These are phyloP conservation scores for Colletotrichum euphorbiae DNA, from an alignment of 2,329 filamentous ascomycete genomes.

Conservation along the genomic window DNA sequence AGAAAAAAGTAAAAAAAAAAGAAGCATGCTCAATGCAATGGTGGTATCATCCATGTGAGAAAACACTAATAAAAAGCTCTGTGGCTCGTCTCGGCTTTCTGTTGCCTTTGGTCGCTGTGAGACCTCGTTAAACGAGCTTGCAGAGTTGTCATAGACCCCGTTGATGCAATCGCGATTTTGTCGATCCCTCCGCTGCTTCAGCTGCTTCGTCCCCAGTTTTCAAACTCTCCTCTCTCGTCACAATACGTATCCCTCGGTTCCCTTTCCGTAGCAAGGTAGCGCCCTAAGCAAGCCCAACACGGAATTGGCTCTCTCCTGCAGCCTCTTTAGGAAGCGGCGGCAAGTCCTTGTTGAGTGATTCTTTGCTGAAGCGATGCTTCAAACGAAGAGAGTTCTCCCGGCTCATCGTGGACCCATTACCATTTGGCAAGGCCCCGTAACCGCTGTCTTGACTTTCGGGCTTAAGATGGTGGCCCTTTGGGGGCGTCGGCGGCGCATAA, in stretches of 20 bases:
- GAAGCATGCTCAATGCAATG: conserved; percentile 53
- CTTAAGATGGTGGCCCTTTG: conserved; percentile 56
- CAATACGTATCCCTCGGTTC: conserved; percentile 1
- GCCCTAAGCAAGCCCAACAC: conserved; percentile 32
- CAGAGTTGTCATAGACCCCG: conserved; percentile 39
- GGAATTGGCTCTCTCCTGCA: conserved; percentile 36
- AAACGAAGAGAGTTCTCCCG: conserved; percentile 48
- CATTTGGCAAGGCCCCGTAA: conserved; percentile 51
- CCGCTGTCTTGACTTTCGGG: conserved; percentile 62
- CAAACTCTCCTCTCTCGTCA: conserved; percentile 1
- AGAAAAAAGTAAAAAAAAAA: conserved; percentile 43
- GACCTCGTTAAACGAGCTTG: conserved; percentile 35
- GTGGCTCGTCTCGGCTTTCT: conserved; percentile 38
- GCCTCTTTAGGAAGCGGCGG: conserved; percentile 63
- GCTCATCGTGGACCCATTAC: conserved; percentile 47
- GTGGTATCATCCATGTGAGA: conserved; percentile 57
- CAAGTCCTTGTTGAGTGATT: conserved; percentile 70
- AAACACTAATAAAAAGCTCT: conserved; percentile 41
- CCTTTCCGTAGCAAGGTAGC: conserved; percentile 6
- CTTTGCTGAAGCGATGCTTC: conserved; percentile 59
- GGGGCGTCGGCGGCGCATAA: conserved; percentile 60
- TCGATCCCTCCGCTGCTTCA: conserved; percentile 19
- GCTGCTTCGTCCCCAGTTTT: conserved; percentile 3
- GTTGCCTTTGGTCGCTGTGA: conserved; percentile 37
- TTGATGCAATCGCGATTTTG: conserved; percentile 38